Conservation (phyloP, 163 green algal genomes). For the Trebouxia gelatinosa region DNA sequence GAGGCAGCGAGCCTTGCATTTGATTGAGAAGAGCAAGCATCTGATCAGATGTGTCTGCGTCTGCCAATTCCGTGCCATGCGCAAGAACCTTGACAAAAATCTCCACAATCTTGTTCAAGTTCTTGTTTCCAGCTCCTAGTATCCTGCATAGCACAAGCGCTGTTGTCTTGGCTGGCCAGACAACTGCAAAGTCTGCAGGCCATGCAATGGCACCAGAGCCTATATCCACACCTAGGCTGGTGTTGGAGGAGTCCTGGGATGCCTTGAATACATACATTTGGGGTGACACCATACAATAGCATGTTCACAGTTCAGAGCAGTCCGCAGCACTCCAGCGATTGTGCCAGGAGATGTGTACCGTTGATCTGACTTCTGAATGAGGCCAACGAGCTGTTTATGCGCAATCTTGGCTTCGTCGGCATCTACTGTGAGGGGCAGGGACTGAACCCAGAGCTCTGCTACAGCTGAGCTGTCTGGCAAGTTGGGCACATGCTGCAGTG, state of each 20-base stretch:
- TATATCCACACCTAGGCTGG: not conserved
- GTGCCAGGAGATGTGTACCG: not conserved
- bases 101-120: slow-evolving; percentile 58
- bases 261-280: not conserved
- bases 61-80: slow-evolving; percentile 62
- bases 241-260: too few species aligned
- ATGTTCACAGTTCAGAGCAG: not conserved
- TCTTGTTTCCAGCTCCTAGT: slow-evolving; percentile 49
- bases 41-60: slow-evolving; percentile 43
- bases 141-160: slow-evolving; percentile 43
- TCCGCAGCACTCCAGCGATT: not conserved
- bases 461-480: slow-evolving; percentile 10
- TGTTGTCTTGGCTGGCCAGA: too few species aligned
- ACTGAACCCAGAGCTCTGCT: slow-evolving; percentile 43
- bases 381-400: slow-evolving; percentile 75
- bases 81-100: slow-evolving; percentile 67
- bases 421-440: slow-evolving; percentile 70
- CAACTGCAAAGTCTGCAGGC: too few species aligned
- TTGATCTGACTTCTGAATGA: slow-evolving; percentile 62
- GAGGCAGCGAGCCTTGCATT: slow-evolving; percentile 48
- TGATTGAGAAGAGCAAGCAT: slow-evolving; percentile 66
- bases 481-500: slow-evolving; percentile 61
- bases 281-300: not conserved
- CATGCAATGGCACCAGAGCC: slow-evolving; percentile 46
- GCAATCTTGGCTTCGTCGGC: slow-evolving; percentile 66